These are phyloP conservation scores for Helenozyma baotianmanensis DNA, from an alignment of 805 yeast species.

Conservation along the genomic window DNA sequence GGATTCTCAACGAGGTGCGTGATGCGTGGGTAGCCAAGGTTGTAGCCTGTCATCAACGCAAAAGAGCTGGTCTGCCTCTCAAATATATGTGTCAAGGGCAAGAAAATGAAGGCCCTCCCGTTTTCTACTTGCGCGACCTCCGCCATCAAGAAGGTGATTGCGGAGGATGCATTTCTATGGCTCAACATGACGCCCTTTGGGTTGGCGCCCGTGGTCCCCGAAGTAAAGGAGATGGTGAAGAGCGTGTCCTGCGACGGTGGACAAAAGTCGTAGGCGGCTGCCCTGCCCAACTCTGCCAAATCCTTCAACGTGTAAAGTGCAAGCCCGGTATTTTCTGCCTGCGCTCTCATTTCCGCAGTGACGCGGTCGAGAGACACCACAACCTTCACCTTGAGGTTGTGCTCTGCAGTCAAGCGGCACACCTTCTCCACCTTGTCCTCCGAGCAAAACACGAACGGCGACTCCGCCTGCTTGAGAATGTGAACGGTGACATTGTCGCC, in stretches of 20 bases:
- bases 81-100: constrained; percentile 21
- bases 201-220: constrained; percentile 51
- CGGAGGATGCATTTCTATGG: constrained; percentile 5
- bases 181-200: constrained; percentile 69
- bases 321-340: constrained; percentile 5
- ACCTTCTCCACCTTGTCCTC: constrained; percentile 46
- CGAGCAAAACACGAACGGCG: constrained; percentile 29
- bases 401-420: constrained; percentile 35
- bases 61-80: constrained; percentile 12
- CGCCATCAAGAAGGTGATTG: constrained; percentile 3
- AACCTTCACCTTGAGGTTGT: constrained; percentile 17
- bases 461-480: constrained; percentile 27
- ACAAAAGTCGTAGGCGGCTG: constrained; percentile 22
- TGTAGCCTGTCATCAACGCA: constrained; percentile 22
- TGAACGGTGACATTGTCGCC: constrained; percentile 29
- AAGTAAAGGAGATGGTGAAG: constrained; percentile 59
- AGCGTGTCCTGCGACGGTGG: constrained; percentile 47
- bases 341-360: not conserved
- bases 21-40: constrained; percentile 27
- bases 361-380: constrained; percentile 15
- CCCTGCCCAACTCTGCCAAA: constrained; percentile 29
- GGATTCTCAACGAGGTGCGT: constrained; percentile 18
- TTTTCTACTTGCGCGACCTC: constrained; percentile 1
- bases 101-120: constrained; percentile 11
- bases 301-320: constrained; percentile 28